Base-by-base conservation (phyloP, 2,329 filamentous ascomycete genomes). In the Fusarium sp. region DNA sequence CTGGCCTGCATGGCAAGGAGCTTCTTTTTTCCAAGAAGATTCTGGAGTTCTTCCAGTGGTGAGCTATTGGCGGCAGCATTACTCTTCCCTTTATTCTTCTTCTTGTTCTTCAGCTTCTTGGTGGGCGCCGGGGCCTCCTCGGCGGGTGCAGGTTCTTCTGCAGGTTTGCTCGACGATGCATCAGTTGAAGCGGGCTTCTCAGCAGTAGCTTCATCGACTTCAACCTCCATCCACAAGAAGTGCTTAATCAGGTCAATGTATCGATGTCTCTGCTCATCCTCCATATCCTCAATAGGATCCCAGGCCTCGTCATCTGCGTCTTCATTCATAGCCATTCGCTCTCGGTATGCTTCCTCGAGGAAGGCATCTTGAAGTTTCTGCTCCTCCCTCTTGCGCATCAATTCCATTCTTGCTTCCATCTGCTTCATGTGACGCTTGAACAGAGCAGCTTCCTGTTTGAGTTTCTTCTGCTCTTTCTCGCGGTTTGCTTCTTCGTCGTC, bases 161-260 rank as follows among this genome's bases (percentile, higher is more conserved):
- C 24, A 4, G 68, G 24, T 18, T 9, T 48, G 22, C 51, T 45
- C n/a, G 51, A 58, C 4, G 38, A 51, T 28, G 20, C 12, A 8
- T n/a, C 48, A 14, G 42, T 24, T 9, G 45, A 7, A 6, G 47
- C 22, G 17, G 39, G 10, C 13, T 50, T n/a, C 14, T 42, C 8
- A 0, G 57, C 18, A 47, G 44, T 7, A 20, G 24, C 4, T 10
- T 47, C 24, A 15, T 47, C 47, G 7, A 62, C 60, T n/a, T 41
- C 28, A 3, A 44, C 34, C 4, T 78, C 65, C 66, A 80, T 70
- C 78, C 78, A 80, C 12, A 80, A 73, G 22, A 79, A 80, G 34
- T 80, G 74, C 52, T 73, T 78, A 42, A 80, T 79, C 66, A 80
- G 52, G 17, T 79, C 78, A 34, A 80, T 74, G 50, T 77, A 80